phyloP scores from a whole-genome alignment of 2,329 filamentous ascomycete genomes.

The Triangularia verruculosa region DNA sequence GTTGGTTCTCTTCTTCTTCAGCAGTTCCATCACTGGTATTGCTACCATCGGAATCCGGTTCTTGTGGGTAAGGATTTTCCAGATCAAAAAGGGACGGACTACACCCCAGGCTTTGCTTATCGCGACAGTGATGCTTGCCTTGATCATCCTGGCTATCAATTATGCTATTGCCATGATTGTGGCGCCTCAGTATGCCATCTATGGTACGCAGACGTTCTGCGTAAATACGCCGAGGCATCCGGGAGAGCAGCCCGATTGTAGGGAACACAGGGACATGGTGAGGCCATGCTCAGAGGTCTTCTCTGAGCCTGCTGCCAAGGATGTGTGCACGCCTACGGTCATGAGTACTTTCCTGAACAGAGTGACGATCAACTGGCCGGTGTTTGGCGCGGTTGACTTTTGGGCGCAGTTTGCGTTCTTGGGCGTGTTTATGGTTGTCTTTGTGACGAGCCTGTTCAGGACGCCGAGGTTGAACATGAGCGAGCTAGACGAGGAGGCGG shows the following conservation, averaged over 20 bases:
- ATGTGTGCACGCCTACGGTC: constrained; percentile 86
- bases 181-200: constrained; percentile 93
- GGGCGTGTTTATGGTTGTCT: constrained; percentile 76
- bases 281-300: constrained; percentile 78
- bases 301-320: constrained; percentile 65
- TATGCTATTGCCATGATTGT: constrained; percentile 90
- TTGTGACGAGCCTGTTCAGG: constrained; percentile 74
- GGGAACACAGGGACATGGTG: constrained; percentile 66
- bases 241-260: constrained; percentile 72
- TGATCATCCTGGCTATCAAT: constrained; percentile 88
- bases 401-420: constrained; percentile 96
- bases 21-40: constrained; percentile 80
- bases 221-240: constrained; percentile 62
- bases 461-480: constrained; percentile 73
- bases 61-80: constrained; percentile 91
- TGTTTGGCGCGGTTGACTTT: constrained; percentile 89
- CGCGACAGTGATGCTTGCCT: constrained; percentile 83
- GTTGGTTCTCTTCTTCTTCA: constrained; percentile 83
- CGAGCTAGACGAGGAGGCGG: constrained; percentile 82
- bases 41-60: constrained; percentile 89
- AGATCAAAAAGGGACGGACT: constrained; percentile 83
- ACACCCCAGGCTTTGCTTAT: constrained; percentile 88
- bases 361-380: constrained; percentile 88
- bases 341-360: constrained; percentile 92
- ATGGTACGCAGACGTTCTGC: constrained; percentile 92